A percentile compares a stretch with the other conserved stretches of the same genome.
phyloP scores from a whole-genome alignment of 2,329 filamentous ascomycete genomes.

The Lachnellula occidentalis region DNA sequence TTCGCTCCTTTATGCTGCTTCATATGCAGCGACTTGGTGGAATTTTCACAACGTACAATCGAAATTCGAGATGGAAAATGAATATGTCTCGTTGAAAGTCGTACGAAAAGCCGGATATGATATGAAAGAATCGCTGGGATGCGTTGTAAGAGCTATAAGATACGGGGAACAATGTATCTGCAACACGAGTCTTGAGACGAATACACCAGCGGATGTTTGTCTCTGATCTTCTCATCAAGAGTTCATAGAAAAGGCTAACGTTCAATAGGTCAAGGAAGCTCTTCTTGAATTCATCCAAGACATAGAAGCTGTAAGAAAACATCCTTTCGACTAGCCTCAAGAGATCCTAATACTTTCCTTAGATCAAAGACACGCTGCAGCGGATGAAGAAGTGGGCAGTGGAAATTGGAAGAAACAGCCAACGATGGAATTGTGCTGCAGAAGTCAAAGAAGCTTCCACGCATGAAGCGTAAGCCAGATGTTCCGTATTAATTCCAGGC shows the following conservation, averaged over 20 bases:
- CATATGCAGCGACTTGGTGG: neutral
- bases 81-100: neutral
- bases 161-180: neutral
- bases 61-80: neutral
- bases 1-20: neutral
- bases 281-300: neutral
- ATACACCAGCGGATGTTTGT: neutral
- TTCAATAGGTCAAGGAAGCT: neutral
- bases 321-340: neutral
- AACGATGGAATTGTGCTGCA: neutral
- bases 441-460: neutral
- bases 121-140: neutral
- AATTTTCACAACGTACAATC: neutral
- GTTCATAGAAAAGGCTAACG: neutral
- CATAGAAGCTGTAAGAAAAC: neutral
- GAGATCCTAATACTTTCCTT: neutral
- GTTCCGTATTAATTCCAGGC: too few relatives aligned
- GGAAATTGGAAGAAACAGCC: neutral
- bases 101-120: neutral
- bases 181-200: neutral
- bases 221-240: neutral
- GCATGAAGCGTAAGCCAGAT: neutral
- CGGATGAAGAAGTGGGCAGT: neutral
- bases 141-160: neutral
- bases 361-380: neutral